These are phyloP conservation scores for Canavalia ensiformis DNA, from an alignment of 306 rosid species.

Conservation along the genomic window DNA sequence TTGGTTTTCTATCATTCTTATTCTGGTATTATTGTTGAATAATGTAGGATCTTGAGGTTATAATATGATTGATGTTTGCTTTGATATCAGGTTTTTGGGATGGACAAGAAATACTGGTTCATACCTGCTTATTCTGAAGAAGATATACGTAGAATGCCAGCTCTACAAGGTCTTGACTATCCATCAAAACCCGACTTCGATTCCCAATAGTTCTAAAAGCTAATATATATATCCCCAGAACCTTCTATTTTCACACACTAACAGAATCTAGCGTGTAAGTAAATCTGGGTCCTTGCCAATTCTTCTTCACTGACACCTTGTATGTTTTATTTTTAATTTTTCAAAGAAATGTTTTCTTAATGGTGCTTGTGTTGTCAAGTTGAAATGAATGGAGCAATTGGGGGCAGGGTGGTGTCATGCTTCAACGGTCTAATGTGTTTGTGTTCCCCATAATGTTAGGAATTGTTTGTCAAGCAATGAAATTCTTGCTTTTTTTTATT, in stretches of 20 bases:
- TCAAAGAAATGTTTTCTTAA: not conserved
- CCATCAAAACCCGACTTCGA: slow-evolving; percentile 94
- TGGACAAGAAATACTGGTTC: slow-evolving; percentile 89
- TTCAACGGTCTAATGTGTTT: slow-evolving; percentile 47
- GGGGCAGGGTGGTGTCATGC: slow-evolving; percentile 34
- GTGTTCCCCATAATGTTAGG: slow-evolving; percentile 40
- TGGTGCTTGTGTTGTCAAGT: slow-evolving; percentile 36
- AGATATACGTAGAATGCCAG: slow-evolving; percentile 89
- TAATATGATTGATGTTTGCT: slow-evolving; percentile 31
- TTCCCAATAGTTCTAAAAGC: slow-evolving; percentile 75
- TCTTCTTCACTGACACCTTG: slow-evolving; percentile 46
- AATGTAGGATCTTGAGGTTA: not conserved
- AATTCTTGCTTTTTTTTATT: slow-evolving; percentile 22
- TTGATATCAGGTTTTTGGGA: slow-evolving; percentile 84
- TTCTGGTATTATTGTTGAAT: not conserved
- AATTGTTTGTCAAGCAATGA: slow-evolving; percentile 49
- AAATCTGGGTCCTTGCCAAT: slow-evolving; percentile 45
- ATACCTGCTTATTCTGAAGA: slow-evolving; percentile 95
- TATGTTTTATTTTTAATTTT: slow-evolving; percentile 3
- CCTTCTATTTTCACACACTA: slow-evolving; percentile 43
- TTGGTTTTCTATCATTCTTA: not conserved
- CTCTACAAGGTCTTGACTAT: slow-evolving; percentile 93
- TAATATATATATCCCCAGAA: slow-evolving; percentile 34
- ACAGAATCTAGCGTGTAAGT: slow-evolving; percentile 55
- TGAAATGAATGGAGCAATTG: slow-evolving; percentile 41